Percentiles rank a stretch among this genome's conserved stretches.
These are phyloP conservation scores for Clarireedia monteithiana DNA, from an alignment of 2,329 filamentous ascomycete species.

Conservation along the genomic window DNA sequence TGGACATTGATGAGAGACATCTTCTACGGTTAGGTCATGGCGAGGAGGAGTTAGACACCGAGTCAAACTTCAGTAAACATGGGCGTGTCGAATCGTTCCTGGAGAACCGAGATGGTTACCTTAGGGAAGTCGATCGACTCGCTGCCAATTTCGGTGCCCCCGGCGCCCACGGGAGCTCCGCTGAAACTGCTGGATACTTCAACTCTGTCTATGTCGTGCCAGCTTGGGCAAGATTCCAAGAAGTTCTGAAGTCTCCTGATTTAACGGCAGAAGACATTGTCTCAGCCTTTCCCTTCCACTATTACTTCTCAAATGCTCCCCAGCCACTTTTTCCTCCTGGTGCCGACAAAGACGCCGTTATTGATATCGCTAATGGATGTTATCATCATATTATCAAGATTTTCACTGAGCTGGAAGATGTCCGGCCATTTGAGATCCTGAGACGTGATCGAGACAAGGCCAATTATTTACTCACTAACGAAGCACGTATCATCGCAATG, in stretches of 20 bases:
- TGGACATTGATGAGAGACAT: constrained; percentile 94
- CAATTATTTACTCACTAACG: constrained; percentile 90
- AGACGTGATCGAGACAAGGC: constrained; percentile 84
- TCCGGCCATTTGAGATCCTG: constrained; percentile 90
- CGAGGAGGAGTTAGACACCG: constrained; percentile 85
- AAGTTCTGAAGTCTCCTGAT: constrained; percentile 49
- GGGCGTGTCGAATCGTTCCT: constrained; percentile 93
- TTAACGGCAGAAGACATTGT: constrained; percentile 55
- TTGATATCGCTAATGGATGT: constrained; percentile 77
- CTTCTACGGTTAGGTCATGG: constrained; percentile 87
- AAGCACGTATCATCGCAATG: constrained; percentile 98
- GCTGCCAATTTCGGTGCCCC: constrained; percentile 79
- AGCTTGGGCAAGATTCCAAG: constrained; percentile 79
- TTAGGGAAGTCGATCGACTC: constrained; percentile 78
- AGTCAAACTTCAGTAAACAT: constrained; percentile 85
- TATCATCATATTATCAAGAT: constrained; percentile 84
- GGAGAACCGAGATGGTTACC: constrained; percentile 71
- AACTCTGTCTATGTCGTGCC: constrained; percentile 86
- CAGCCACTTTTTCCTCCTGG: constrained; percentile 72
- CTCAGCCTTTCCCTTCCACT: constrained; percentile 75
- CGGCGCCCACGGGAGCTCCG: constrained; percentile 91
- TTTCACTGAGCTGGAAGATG: constrained; percentile 86
- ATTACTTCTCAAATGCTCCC: constrained; percentile 80
- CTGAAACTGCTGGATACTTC: constrained; percentile 96
- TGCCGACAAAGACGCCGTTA: constrained; percentile 54